Evolutionary conservation across 108 stramenopile species (phyloP).

Genomic region (Pelagomonas calceolata): DNA sequence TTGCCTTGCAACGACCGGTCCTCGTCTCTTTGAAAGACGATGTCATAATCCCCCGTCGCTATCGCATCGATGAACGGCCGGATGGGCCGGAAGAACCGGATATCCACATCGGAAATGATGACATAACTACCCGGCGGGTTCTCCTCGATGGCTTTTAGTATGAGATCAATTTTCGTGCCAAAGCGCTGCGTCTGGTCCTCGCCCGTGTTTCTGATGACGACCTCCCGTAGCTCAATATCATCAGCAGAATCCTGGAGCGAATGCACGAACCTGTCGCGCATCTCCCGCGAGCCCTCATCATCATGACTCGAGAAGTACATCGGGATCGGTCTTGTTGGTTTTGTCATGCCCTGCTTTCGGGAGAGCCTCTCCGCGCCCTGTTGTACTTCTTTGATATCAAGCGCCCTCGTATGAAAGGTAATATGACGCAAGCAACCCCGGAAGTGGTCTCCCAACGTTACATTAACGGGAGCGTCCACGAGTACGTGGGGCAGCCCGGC

Average conservation of each 20-base stretch:
- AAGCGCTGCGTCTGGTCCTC: not conserved
- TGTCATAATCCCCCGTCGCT: not conserved
- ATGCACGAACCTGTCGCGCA: not conserved
- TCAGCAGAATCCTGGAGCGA: not conserved
- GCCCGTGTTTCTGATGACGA: not conserved
- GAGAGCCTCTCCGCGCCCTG: not conserved
- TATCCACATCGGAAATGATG: not conserved
- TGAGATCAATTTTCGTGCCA: not conserved
- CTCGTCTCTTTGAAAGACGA: not conserved
- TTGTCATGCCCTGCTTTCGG: too few species aligned
- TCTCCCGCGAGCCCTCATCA: not conserved
- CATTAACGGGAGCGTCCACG: not conserved
- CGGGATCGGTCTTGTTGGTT: not conserved
- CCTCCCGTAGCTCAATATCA: not conserved
- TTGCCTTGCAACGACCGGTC: not conserved
- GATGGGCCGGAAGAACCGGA: not conserved
- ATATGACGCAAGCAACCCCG: not conserved
- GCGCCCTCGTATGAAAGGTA: not conserved
- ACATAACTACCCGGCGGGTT: not conserved
- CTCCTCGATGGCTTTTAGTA: not conserved
- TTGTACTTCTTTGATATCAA: not conserved
- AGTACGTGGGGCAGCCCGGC: not conserved
- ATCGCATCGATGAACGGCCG: not conserved
- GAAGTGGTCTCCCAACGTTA: not conserved
- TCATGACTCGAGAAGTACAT: not conserved